Base-by-base conservation (phyloP, 2,329 filamentous ascomycete genomes). In the Trichothecium sympodiale region DNA sequence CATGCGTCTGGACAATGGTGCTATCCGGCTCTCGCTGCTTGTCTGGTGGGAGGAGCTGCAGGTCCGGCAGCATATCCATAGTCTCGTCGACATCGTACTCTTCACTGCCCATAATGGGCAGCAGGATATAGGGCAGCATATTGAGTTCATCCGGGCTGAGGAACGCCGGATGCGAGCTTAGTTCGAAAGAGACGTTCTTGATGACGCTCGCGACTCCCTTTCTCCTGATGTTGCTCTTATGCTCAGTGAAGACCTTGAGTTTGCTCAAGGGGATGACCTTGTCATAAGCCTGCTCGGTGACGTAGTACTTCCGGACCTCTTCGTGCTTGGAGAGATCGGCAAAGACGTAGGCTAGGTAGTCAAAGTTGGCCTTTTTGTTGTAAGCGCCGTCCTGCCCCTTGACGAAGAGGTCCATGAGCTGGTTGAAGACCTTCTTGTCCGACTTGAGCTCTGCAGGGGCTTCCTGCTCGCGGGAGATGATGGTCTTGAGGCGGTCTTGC, bases 131-230 rank as follows among this genome's bases (percentile, higher is more conserved):
- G 0, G 89, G 88, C 4, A 96, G 62, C 13, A 96, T 71, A 48
- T 94, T 81, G 34, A 88, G 77, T 28, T 78, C 77, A 14, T 79
- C 73, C 1, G 73, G 76, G 1, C 73, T 69, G 31, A 95, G 60
- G 36, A 94, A 78, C 2, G 69, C 62, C 0, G 74, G 65, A 49
- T 96, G 89, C 0, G 80, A 72, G 3, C 74, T 60, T 5, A 89
- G 61, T 49, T 93, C 83, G 53, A 98, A 96, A 6, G 85, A 78
- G 20, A 84, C 77, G 53, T 98, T 98, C 59, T 96, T 96, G 55
- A 98, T 86, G 8, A 86, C 91, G 41, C 80, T 87, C 7, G 89
- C 89, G n/a, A 95, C 88, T n/a, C 91, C 91, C 49, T 86, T 85
- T 37, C 91, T 72, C 39, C 91, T 76, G 36, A 95, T 77, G 18